Percentiles rank a stretch among this genome's conserved stretches.
Conservation (phyloP, 2,329 filamentous ascomycete species). For the Phoma herbarum region DNA sequence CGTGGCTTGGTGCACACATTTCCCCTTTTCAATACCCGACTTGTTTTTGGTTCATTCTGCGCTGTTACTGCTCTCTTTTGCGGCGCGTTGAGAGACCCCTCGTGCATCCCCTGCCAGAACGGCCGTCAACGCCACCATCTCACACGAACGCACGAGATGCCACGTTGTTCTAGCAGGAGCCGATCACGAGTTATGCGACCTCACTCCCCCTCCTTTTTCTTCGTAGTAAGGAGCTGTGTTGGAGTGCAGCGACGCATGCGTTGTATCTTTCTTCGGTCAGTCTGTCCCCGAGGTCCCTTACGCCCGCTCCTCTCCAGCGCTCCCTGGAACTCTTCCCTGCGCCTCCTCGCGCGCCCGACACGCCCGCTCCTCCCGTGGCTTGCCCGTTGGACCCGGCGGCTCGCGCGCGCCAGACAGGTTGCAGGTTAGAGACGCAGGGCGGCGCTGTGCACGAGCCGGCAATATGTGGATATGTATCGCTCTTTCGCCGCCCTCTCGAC, state of each 20-base stretch:
- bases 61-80: slow-evolving; percentile 51
- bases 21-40: slow-evolving; percentile 28
- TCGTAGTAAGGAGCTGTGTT: slow-evolving; percentile 36
- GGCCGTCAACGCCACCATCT: slow-evolving; percentile 20
- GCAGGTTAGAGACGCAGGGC: slow-evolving; percentile 35
- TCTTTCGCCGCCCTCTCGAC: slow-evolving; percentile 47
- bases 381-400: slow-evolving; percentile 49
- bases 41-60: slow-evolving; percentile 47
- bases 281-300: slow-evolving; percentile 54
- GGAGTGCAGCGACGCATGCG: slow-evolving; percentile 24
- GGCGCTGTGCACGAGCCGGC: slow-evolving; percentile 51
- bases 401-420: slow-evolving; percentile 32
- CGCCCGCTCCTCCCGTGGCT: slow-evolving; percentile 48
- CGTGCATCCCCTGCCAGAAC: slow-evolving; percentile 20
- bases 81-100: slow-evolving; percentile 26
- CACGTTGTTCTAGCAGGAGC: slow-evolving; percentile 15
- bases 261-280: slow-evolving; percentile 51
- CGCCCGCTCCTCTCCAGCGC: slow-evolving; percentile 55
- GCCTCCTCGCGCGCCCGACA: slow-evolving; percentile 31
- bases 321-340: slow-evolving; percentile 40
- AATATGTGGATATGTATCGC: slow-evolving; percentile 55
- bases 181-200: slow-evolving; percentile 23
- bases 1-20: slow-evolving; percentile 50
- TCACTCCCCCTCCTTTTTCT: slow-evolving; percentile 28
- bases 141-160: slow-evolving; percentile 15